Evolutionary conservation across 2,329 filamentous ascomycete genomes (phyloP), one percentile per base, ranked within the genome.

Genomic region (Pyricularia sp.): DNA sequence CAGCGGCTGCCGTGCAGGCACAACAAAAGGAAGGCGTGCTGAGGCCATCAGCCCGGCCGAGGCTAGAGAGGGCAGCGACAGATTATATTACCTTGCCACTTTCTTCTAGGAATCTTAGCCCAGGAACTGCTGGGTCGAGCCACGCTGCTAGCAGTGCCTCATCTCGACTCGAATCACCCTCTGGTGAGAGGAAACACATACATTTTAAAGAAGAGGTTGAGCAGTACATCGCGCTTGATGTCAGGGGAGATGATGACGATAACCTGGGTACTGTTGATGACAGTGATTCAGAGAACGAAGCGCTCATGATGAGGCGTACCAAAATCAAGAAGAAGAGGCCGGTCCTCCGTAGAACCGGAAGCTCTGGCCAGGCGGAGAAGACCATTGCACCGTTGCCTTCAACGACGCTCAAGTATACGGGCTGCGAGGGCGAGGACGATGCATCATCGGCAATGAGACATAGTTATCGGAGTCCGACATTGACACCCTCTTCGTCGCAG

Each of bases 131-230:
- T 49, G 40, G 40, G 62, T 82, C 83, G 57, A 89, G 85, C 68
- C 82, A 88, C 63, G 82, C 85, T 6, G 84, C 86, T 44, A 91
- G 88, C 1, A 81, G 82, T 12, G 82, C 85, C 8, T 89, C 89
- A 0, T 96, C 92, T 0, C 89, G 88, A n/a, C 69, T 84, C 16
- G 70, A 80, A 75, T 81, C 87, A 73, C 76, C 91, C 66, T 77
- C 84, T 78, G 75, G 84, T 8, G 88, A 89, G 71, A 84, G 86
- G 71, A 92, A 88, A 67, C 93, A 96, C 73, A 97, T 99, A 69
- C 91, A 96, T 72, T 99, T 99, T 75, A 94, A 97, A 73, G 90
- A 97, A 72, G 90, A 93, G 76, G 94, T 99, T 2, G 88, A 93
- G 73, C 93, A 97, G 74, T 97, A 93, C 74, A 97, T 97, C 68